phyloP scores from a whole-genome alignment of 1,139 yeast species.

The Debaryomyces robertsiae region DNA sequence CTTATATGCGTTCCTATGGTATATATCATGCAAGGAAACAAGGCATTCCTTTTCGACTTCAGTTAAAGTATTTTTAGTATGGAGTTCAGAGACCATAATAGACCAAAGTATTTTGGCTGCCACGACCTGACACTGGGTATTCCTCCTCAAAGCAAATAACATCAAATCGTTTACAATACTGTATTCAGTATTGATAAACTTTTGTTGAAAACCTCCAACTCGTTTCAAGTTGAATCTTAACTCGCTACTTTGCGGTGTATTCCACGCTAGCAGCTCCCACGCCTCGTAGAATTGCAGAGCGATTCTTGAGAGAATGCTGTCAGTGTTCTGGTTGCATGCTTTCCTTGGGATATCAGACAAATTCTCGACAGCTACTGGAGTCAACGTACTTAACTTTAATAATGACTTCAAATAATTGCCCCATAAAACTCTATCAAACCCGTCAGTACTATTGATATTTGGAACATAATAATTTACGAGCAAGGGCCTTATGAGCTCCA shows the following conservation, averaged over 20 bases:
- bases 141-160: constrained; percentile 70
- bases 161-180: constrained; percentile 66
- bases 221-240: constrained; percentile 61
- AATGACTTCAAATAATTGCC: constrained; percentile 63
- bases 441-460: constrained; percentile 47
- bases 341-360: constrained; percentile 72
- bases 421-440: constrained; percentile 62
- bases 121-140: constrained; percentile 60
- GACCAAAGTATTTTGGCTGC: constrained; percentile 76
- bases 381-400: constrained; percentile 53
- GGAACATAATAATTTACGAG: constrained; percentile 60
- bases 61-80: constrained; percentile 58
- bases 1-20: constrained; percentile 55
- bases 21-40: constrained; percentile 65
- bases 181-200: constrained; percentile 60
- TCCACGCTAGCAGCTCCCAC: constrained; percentile 80
- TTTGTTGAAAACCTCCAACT: constrained; percentile 75
- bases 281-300: constrained; percentile 57
- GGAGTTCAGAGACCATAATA: constrained; percentile 66
- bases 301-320: constrained; percentile 63
- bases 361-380: constrained; percentile 64
- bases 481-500: constrained; percentile 60
- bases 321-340: constrained; percentile 67
- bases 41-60: constrained; percentile 67
- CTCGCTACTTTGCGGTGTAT: constrained; percentile 59